Base-by-base conservation (phyloP, 2,329 filamentous ascomycete species). In the Botryotinia convoluta region DNA sequence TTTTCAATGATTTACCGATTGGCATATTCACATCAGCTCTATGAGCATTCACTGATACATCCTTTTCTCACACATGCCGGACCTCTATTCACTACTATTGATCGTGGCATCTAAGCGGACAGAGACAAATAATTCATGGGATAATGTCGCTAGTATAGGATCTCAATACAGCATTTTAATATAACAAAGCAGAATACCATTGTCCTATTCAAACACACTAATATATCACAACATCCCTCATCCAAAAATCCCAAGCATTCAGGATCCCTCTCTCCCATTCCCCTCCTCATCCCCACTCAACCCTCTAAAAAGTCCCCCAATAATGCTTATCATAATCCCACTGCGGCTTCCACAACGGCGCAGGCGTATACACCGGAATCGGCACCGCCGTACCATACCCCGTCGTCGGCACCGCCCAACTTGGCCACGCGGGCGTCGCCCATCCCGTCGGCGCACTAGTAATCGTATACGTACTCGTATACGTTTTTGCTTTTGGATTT, bases 391-490 rank as follows among this genome's bases (percentile, higher is more conserved):
- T 68, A 1, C 71, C 71, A 37, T 57, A 68, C 16, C 62, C 71
- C 39, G 45, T 60, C 14, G n/a, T 48, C 3, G 62, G 48, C 5
- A 32, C 71, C 10, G 64, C 64, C 71, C 71, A 72, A 5, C 12
- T 32, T 8, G 71, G 71, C 64, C 54, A 65, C 14, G 75, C 73
- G 0, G 81, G 81, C 0, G 74, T 70, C 7, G 75, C 71, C 76
- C 72, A 73, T n/a, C 61, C 77, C 5, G 79, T 77, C 4, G 82
- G 82, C 10, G 78, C 74, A 12, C 77, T 77, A 3, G 81, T 82
- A 12, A 79, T 75, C 0, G 81, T 82, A 42, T 79, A 76, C 4
- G 77, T 77, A 60, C 77, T 81, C 0, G 79, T 81, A 64, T 80
- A 82, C 5, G 79, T 72, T 22, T 76, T 67, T 0, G 78, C 71